Evolutionary conservation across 169 alveolate species (phyloP), one percentile per base, ranked within the genome.

Genomic region (Eimeria falciformis): DNA sequence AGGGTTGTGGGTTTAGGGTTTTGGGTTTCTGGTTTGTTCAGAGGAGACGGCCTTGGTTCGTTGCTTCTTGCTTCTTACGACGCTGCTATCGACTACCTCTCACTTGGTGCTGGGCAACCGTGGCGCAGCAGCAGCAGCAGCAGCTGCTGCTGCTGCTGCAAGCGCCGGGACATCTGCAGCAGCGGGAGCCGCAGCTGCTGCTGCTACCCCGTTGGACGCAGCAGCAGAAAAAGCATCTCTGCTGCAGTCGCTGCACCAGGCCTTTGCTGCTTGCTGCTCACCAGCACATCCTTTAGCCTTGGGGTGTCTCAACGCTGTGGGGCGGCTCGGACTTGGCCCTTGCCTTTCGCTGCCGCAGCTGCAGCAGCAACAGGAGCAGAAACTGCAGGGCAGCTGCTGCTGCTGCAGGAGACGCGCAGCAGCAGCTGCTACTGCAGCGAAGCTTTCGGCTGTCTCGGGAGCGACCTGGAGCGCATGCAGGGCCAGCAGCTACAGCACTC

Each of bases 41-140:
- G 83, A 71, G 58, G 83, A 71, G 83, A 71, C 83, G 45, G 83
- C 83, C n/a, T 23, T 71, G 56, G 83, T 71, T 6, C 83, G 83
- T 14, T 71, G 83, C 56, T 71, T 71, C 2, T 40, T 71, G 83
- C 23, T 71, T 14, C 83, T 71, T 5, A 11, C 83, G 40, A 71
- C 83, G 17, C 9, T 71, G n/a, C 50, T 71, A 12, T 71, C 83
- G 25, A 33, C 83, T 14, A 7, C 83, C 4, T 29, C 83, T 0
- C 83, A 71, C 56, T 14, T 71, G 56, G 21, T 71, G 1, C 50
- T 71, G 53, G 83, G 83, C 12, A 3, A 53, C 29, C 83, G 83
- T 9, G 83, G 83, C n/a, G 45, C 83, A 40, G 83, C 83, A 71
- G 83, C 83, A 68, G 79, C 79, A 68, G 45, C 79, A 68, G 47